These are phyloP conservation scores for Rhodotorula sp. DNA, from an alignment of 1,284 basidiomycete species.

Conservation along the genomic window DNA sequence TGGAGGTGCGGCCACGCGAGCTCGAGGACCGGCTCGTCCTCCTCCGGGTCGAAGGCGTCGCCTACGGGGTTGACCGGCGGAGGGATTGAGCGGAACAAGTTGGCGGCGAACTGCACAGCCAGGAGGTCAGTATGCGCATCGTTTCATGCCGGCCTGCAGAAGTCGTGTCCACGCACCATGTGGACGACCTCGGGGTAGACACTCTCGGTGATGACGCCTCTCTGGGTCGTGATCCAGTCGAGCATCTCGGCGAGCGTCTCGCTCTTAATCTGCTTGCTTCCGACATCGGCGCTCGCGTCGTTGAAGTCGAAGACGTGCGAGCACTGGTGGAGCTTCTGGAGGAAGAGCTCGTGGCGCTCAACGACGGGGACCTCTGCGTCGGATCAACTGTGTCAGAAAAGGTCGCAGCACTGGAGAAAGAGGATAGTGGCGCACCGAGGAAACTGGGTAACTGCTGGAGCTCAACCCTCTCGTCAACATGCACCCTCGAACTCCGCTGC, in stretches of 20 bases:
- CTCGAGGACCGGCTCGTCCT: constrained; percentile 98
- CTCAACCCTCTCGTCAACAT: constrained; percentile 93
- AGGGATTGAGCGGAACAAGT: constrained; percentile 98
- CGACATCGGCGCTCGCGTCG: constrained; percentile 90
- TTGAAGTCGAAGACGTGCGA: constrained; percentile 98
- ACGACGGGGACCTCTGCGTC: constrained; percentile 72
- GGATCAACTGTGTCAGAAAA: background rate
- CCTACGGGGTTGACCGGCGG: constrained; percentile 97
- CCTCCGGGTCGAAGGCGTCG: constrained; percentile 98
- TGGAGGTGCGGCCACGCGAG: constrained; percentile 99
- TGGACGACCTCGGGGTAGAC: constrained; percentile 99
- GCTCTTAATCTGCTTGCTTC: constrained; percentile 98
- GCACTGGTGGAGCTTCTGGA: constrained; percentile 94
- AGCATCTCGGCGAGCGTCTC: constrained; percentile 98
- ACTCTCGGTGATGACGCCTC: constrained; percentile 92
- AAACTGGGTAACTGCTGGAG: constrained; percentile 94
- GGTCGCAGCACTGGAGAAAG: too few relatives aligned
- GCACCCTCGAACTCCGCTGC: constrained; percentile 91
- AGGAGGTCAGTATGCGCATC: background rate
- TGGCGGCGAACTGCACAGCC: constrained; percentile 75
- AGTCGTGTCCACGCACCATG: constrained; percentile 65
- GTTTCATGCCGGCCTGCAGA: accelerated
- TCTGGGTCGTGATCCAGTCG: constrained; percentile 96
- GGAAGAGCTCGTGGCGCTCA: constrained; percentile 86
- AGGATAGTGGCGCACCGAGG: constrained; percentile 62